Percentiles rank a stretch among this genome's conserved stretches.
These are phyloP conservation scores for Wallacemonas collosoma DNA, from an alignment of 208 protist genomes.

Conservation along the genomic window DNA sequence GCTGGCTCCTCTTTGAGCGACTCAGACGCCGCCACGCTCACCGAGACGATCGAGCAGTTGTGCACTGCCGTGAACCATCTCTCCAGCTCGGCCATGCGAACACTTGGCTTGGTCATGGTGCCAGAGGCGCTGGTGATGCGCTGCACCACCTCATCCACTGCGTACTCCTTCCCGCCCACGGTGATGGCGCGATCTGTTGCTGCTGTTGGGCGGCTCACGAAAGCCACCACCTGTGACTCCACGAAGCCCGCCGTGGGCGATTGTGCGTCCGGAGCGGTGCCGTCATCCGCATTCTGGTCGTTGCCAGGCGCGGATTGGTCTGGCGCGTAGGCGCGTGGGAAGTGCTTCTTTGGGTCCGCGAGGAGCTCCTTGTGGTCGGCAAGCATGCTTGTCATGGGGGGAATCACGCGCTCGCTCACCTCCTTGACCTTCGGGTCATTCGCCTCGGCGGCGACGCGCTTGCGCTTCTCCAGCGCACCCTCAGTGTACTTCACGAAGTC, in stretches of 20 bases:
- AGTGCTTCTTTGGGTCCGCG: conserved; percentile 29
- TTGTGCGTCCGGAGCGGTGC: neutral
- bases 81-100: conserved; percentile 32
- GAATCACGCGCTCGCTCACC: conserved; percentile 5
- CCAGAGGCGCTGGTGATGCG: conserved; percentile 13
- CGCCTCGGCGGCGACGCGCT: conserved; percentile 20
- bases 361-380: conserved; percentile 37
- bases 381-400: conserved; percentile 26
- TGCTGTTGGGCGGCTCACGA: conserved; percentile 27
- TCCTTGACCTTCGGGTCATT: conserved; percentile 24
- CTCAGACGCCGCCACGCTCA: conserved; percentile 25
- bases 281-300: conserved; percentile 4
- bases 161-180: conserved; percentile 40
- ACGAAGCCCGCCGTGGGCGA: conserved; percentile 25
- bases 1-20: conserved; percentile 31
- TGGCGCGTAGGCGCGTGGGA: conserved; percentile 34
- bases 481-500: conserved; percentile 47
- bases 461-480: conserved; percentile 29
- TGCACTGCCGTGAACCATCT: conserved; percentile 29
- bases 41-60: conserved; percentile 47
- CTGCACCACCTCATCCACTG: conserved; percentile 53
- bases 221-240: conserved; percentile 39
- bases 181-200: conserved; percentile 24
- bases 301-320: conserved; percentile 15
- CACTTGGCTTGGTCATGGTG: conserved; percentile 20